These are phyloP conservation scores for Venturia asperata DNA, from an alignment of 2,329 filamentous ascomycete genomes.

Conservation along the genomic window DNA sequence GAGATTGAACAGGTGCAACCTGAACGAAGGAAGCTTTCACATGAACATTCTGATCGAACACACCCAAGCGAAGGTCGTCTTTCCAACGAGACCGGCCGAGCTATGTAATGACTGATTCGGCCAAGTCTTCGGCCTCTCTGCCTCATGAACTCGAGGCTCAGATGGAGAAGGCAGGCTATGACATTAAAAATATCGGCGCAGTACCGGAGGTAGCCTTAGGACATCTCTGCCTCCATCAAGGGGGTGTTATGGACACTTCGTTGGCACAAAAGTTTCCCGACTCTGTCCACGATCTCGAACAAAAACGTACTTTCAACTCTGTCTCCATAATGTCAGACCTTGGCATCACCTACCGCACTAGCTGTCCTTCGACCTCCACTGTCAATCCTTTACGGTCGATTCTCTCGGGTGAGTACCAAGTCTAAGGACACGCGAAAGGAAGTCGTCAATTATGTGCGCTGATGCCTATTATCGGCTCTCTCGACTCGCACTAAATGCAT, in stretches of 20 bases:
- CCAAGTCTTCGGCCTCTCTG: too few species aligned
- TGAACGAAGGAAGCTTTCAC: slow-evolving; percentile 13
- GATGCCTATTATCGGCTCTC: too few species aligned
- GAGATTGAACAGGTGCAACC: slow-evolving; percentile 26
- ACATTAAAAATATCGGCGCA: slow-evolving; percentile 42
- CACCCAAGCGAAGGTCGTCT: slow-evolving; percentile 19
- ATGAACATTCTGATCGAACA: slow-evolving; percentile 12
- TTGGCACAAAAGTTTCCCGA: slow-evolving; percentile 31
- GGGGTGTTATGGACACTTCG: slow-evolving; percentile 42
- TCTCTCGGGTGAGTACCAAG: slow-evolving; percentile 30
- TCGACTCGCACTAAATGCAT: too few species aligned
- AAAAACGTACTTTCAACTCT: slow-evolving; percentile 32
- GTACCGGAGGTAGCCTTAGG: slow-evolving; percentile 43
- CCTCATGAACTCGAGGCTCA: slow-evolving; percentile 33
- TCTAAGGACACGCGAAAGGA: slow-evolving; percentile 22
- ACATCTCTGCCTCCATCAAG: slow-evolving; percentile 44
- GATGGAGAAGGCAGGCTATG: slow-evolving; percentile 35
- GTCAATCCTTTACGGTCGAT: slow-evolving; percentile 30
- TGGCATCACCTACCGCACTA: slow-evolving; percentile 32
- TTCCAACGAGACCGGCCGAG: slow-evolving; percentile 19
- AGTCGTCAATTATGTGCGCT: too few species aligned
- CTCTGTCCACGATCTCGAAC: slow-evolving; percentile 33
- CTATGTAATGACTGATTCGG: too few species aligned
- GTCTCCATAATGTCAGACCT: slow-evolving; percentile 32
- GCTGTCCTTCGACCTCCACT: slow-evolving; percentile 33